phyloP scores from a whole-genome alignment of 306 rosid genomes.

The Gastrolobium villosum region DNA sequence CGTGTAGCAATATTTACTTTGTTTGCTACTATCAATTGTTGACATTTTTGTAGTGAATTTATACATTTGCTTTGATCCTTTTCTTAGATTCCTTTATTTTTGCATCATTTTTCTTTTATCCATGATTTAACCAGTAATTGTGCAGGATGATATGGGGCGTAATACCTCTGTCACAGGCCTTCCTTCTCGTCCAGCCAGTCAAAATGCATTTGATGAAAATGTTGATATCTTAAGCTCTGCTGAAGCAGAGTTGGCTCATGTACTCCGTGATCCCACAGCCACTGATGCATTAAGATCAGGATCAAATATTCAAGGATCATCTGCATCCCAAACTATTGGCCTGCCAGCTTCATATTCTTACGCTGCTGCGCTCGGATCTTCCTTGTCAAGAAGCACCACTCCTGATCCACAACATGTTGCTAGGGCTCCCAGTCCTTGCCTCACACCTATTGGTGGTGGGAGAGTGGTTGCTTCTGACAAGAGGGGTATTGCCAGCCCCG shows the following conservation, averaged over 20 bases:
- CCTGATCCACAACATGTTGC: conserved; percentile 91
- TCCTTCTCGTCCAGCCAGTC: conserved; percentile 93
- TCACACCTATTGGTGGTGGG: conserved; percentile 91
- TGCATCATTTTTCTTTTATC: neutral
- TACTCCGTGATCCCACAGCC: conserved; percentile 58
- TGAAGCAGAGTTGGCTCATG: conserved; percentile 71
- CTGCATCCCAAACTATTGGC: conserved; percentile 72
- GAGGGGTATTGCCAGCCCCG: conserved; percentile 71
- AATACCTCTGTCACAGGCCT: conserved; percentile 60
- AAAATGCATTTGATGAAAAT: conserved; percentile 89
- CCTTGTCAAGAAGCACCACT: conserved; percentile 91
- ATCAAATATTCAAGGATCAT: conserved; percentile 70
- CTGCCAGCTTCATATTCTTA: conserved; percentile 72
- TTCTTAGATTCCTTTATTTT: conserved; percentile 16
- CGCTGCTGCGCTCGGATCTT: conserved; percentile 90
- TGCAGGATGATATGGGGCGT: conserved; percentile 91
- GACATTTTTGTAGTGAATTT: neutral
- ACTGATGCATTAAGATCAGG: conserved; percentile 64
- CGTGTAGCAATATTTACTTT: neutral
- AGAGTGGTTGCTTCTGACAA: conserved; percentile 72
- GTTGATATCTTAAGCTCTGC: conserved; percentile 63
- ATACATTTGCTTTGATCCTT: neutral
- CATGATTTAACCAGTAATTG: conserved; percentile 29
- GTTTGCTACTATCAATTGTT: neutral
- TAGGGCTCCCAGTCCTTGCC: conserved; percentile 97